A percentile compares a stretch with the other conserved stretches of the same genome.
Conservation (phyloP, 139 green algal genomes). For the Coelastrella sp. region DNA sequence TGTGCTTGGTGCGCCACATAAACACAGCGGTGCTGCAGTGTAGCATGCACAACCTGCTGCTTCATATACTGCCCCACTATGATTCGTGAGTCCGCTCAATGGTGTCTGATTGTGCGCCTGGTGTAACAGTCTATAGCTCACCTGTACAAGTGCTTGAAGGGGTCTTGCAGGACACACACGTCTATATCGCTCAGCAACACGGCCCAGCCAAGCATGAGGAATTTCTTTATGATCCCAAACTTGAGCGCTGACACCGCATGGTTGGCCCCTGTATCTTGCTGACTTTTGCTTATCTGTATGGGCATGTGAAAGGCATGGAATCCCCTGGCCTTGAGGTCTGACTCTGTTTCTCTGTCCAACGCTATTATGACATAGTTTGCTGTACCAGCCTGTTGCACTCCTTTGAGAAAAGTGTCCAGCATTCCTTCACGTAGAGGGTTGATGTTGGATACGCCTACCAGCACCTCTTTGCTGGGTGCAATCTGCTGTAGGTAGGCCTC, state of each 20-base stretch:
- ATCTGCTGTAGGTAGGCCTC: conserved; percentile 68
- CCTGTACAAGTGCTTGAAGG: conserved; percentile 76
- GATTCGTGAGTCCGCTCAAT: no score
- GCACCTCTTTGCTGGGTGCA: conserved; percentile 84
- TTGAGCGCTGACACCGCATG: conserved; percentile 83
- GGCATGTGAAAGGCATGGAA: conserved; percentile 64
- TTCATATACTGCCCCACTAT: not conserved
- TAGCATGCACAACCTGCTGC: not conserved
- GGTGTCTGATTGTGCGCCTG: no score
- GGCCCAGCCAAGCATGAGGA: conserved; percentile 89
- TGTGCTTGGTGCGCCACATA: no score
- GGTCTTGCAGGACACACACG: conserved; percentile 85
- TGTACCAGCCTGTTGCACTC: conserved; percentile 62
- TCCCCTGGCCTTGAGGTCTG: conserved; percentile 51
- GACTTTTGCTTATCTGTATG: conserved; percentile 55
- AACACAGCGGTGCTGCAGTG: no score
- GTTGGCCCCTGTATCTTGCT: conserved; percentile 75
- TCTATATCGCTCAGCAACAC: conserved; percentile 97
- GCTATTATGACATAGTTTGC: conserved; percentile 94
- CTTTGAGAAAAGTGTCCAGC: conserved; percentile 77
- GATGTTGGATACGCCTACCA: conserved; percentile 93
- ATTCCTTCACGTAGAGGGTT: conserved; percentile 78
- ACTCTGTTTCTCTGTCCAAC: conserved; percentile 82
- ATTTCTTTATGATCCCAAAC: conserved; percentile 93
- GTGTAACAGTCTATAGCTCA: not conserved